These are phyloP conservation scores for Candida pini DNA, from an alignment of 805 yeast genomes.

Conservation along the genomic window DNA sequence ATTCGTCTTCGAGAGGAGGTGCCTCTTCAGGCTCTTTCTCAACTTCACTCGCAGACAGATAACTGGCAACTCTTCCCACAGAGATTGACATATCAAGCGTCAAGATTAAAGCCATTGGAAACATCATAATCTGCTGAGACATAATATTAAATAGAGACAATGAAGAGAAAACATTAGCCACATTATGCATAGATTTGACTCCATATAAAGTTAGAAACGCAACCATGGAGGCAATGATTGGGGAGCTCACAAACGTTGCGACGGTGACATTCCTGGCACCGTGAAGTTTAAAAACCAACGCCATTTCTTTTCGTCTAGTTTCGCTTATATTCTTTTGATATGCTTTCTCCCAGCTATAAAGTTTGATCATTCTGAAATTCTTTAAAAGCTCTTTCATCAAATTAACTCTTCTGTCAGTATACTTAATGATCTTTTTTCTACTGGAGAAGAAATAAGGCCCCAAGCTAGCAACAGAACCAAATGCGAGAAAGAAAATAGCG, in stretches of 20 bases:
- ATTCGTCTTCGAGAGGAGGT: conserved; percentile 2
- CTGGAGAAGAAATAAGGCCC: conserved; percentile 45
- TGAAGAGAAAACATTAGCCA: conserved; percentile 64
- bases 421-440: conserved; percentile 49
- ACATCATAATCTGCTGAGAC: conserved; percentile 53
- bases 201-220: conserved; percentile 37
- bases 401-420: conserved; percentile 72
- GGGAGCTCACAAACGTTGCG: conserved; percentile 54
- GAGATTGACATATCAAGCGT: conserved; percentile 62
- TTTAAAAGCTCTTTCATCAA: conserved; percentile 71
- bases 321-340: conserved; percentile 51
- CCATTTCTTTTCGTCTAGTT: conserved; percentile 57
- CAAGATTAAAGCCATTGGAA: conserved; percentile 63
- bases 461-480: conserved; percentile 37
- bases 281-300: conserved; percentile 52
- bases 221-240: conserved; percentile 65
- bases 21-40: background rate
- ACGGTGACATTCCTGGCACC: conserved; percentile 49
- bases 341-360: conserved; percentile 85
- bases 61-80: conserved; percentile 48
- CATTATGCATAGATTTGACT: conserved; percentile 33
- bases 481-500: conserved; percentile 47
- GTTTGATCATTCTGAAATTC: conserved; percentile 74
- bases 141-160: conserved; percentile 57
- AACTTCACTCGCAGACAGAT: conserved; percentile 32